Conservation (phyloP, 495 filamentous ascomycete genomes). For the Penicillium antarcticum region DNA sequence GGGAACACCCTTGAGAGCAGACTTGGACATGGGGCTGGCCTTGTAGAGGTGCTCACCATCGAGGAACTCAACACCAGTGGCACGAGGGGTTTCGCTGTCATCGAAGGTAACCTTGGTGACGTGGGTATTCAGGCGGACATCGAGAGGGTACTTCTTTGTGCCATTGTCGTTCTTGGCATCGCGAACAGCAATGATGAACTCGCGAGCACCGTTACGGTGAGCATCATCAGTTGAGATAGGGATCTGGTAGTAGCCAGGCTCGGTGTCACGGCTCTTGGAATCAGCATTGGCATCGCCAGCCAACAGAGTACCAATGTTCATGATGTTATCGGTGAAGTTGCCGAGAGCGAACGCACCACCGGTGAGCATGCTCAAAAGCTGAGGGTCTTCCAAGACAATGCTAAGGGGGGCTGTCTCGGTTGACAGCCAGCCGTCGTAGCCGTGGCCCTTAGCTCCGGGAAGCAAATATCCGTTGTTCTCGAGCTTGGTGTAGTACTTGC, state of each 20-base stretch:
- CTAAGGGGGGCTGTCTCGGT: conserved; percentile 46
- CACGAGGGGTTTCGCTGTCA: conserved; percentile 40
- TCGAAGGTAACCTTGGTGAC: conserved; percentile 62
- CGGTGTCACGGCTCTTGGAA: conserved; percentile 31
- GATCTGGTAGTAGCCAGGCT: conserved; percentile 49
- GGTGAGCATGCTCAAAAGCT: conserved; percentile 46
- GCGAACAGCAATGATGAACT: conserved; percentile 51
- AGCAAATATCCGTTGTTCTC: conserved; percentile 54
- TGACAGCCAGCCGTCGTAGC: conserved; percentile 57
- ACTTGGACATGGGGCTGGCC: conserved; percentile 45
- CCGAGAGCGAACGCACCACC: conserved; percentile 53
- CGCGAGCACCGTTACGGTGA: conserved; percentile 48
- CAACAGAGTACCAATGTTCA: conserved; percentile 42
- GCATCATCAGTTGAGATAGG: conserved; percentile 44
- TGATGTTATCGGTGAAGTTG: conserved; percentile 33
- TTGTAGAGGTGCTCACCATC: conserved; percentile 57
- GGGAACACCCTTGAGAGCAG: conserved; percentile 29
- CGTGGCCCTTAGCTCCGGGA: conserved; percentile 45
- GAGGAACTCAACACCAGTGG: conserved; percentile 62
- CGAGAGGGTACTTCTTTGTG: conserved; percentile 53
- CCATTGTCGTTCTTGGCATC: conserved; percentile 50
- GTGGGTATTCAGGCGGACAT: conserved; percentile 55
- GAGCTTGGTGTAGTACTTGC: conserved; percentile 39
- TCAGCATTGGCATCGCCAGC: conserved; percentile 53
- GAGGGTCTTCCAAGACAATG: conserved; percentile 49